phyloP scores from a whole-genome alignment of 2,329 filamentous ascomycete species.

The Alternaria longipes region DNA sequence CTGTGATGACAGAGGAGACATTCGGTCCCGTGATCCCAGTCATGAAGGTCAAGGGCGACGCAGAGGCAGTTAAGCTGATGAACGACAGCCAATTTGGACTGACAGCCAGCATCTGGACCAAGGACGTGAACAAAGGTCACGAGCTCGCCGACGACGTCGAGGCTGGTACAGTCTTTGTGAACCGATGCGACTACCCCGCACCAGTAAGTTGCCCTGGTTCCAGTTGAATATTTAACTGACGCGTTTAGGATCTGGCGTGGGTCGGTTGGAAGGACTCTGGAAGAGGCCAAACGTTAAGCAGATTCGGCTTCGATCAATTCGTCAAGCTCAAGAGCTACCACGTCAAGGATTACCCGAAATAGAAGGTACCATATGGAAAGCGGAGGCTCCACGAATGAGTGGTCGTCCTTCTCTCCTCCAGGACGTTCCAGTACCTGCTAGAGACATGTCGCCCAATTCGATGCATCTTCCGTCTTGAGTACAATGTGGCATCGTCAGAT shows the following conservation, averaged over 20 bases:
- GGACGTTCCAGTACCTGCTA: not conserved
- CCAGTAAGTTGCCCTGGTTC: conserved; percentile 70
- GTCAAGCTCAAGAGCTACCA: conserved; percentile 97
- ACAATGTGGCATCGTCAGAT: not conserved
- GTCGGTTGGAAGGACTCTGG: conserved; percentile 98
- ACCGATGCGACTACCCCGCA: conserved; percentile 89
- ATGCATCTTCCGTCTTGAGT: not conserved
- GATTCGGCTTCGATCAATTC: conserved; percentile 93
- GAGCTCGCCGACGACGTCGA: conserved; percentile 82
- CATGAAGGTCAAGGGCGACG: conserved; percentile 83
- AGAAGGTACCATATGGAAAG: conserved; percentile 27
- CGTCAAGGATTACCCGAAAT: conserved; percentile 78
- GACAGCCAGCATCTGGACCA: conserved; percentile 97
- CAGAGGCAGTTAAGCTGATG: conserved; percentile 85
- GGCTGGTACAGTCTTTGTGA: conserved; percentile 95
- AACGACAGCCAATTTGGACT: conserved; percentile 95
- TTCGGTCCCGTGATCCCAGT: conserved; percentile 93
- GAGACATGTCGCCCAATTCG: not conserved
- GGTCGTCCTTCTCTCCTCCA: conserved; percentile 26
- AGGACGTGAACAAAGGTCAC: conserved; percentile 78
- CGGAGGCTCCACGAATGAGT: conserved; percentile 19
- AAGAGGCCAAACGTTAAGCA: conserved; percentile 87
- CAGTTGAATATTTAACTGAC: conserved; percentile 20
- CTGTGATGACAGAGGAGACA: conserved; percentile 91
- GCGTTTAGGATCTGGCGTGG: conserved; percentile 83